Percentiles rank a stretch among this genome's conserved stretches.
Conservation (phyloP, 192 early-diverging fungal species). For the Entomortierella beljakovae region DNA sequence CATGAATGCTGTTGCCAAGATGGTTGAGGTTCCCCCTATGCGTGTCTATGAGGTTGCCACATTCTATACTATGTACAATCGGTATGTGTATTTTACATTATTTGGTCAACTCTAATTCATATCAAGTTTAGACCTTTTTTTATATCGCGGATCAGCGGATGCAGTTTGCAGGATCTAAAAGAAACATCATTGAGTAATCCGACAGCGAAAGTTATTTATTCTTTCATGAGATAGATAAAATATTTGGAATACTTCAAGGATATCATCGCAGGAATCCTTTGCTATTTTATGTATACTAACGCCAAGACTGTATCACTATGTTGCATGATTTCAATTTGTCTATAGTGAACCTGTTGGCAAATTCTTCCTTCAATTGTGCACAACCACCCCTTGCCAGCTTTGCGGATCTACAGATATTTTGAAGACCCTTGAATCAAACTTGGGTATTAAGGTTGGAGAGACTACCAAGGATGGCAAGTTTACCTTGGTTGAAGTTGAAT, state of each 20-base stretch:
- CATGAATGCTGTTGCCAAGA: slow-evolving; percentile 97
- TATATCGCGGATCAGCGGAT: too few relatives aligned
- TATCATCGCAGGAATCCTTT: too few relatives aligned
- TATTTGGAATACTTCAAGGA: too few relatives aligned
- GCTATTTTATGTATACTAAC: not conserved
- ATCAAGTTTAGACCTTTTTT: too few relatives aligned
- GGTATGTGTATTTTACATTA: slow-evolving; percentile 56
- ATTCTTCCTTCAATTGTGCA: slow-evolving; percentile 99
- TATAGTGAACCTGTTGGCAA: slow-evolving; percentile 95
- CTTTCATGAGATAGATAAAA: too few relatives aligned
- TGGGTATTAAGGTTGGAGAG: slow-evolving; percentile 94
- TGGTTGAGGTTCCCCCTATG: slow-evolving; percentile 97
- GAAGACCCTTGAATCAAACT: slow-evolving; percentile 85
- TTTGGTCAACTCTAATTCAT: not conserved
- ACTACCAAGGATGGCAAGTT: slow-evolving; percentile 95
- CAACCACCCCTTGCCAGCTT: slow-evolving; percentile 97
- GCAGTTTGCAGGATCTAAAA: too few relatives aligned
- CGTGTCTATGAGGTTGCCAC: slow-evolving; percentile 99
- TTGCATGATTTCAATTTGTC: not conserved
- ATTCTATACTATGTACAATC: slow-evolving; percentile 99
- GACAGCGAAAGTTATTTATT: too few relatives aligned
- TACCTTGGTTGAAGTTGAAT: slow-evolving; percentile 99
- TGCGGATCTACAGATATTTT: slow-evolving; percentile 94
- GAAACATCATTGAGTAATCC: too few relatives aligned
- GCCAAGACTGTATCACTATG: not conserved